phyloP scores from a whole-genome alignment of 768 basidiomycete genomes.

The Chalciporus pseudorubinellus region DNA sequence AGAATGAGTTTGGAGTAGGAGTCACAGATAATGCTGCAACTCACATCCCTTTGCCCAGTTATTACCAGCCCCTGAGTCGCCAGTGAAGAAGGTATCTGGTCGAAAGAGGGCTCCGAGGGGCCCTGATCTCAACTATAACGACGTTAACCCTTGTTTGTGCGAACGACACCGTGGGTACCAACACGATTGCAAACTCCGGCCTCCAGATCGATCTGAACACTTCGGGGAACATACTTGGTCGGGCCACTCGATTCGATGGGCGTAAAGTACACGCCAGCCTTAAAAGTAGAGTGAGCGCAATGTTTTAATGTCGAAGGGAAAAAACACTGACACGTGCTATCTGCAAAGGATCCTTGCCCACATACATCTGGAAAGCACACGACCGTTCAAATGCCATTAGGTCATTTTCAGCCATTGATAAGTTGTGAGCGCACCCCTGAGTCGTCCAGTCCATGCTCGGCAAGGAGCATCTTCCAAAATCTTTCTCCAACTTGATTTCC shows the following conservation, averaged over 20 bases:
- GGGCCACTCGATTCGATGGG: constrained; percentile 54
- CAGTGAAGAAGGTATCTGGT: constrained; percentile 80
- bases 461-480: constrained; percentile 88
- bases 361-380: constrained; percentile 49
- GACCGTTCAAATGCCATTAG: constrained; percentile 8
- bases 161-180: constrained; percentile 24
- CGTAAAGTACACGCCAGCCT: constrained; percentile 83
- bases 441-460: constrained; percentile 79
- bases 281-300: neutral
- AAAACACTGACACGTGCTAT: constrained; percentile 59
- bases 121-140: constrained; percentile 59
- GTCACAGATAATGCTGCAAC: constrained; percentile 28
- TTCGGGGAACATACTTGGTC: constrained; percentile 84
- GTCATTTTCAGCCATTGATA: constrained; percentile 16
- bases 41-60: constrained; percentile 96
- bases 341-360: constrained; percentile 71
- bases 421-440: constrained; percentile 49
- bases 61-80: constrained; percentile 72
- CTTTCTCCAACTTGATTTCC: constrained; percentile 79
- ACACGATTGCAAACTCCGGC: constrained; percentile 80
- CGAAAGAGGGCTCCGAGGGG: constrained; percentile 73
- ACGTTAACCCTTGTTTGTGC: constrained; percentile 2
- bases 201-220: constrained; percentile 89
- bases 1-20: constrained; percentile 13
- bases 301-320: neutral